These are phyloP conservation scores for Stentor roeselii DNA, from an alignment of 73 alveolate species.

Conservation along the genomic window DNA sequence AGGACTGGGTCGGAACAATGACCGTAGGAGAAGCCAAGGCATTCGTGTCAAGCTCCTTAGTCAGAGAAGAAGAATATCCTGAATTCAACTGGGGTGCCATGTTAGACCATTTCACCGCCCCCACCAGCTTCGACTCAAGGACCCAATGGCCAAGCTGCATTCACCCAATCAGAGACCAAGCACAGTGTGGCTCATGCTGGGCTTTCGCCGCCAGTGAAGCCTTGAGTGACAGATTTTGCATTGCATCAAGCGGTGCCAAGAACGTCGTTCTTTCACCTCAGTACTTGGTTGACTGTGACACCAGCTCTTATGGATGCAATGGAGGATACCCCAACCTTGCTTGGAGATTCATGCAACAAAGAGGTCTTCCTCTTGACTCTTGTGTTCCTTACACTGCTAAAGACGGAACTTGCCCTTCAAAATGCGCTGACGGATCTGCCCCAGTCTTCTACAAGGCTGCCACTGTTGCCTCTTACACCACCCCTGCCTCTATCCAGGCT, in stretches of 20 bases:
- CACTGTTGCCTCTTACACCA: background rate
- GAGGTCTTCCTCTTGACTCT: slow-evolving; percentile 30
- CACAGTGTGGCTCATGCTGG: slow-evolving; percentile 97
- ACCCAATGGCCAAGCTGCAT: slow-evolving; percentile 17
- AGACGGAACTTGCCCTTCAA: slow-evolving; percentile 23
- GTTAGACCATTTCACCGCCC: slow-evolving; percentile 11
- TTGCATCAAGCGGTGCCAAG: slow-evolving; percentile 46
- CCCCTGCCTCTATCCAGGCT: slow-evolving; percentile 47
- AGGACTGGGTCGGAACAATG: slow-evolving; percentile 19
- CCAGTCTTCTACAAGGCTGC: background rate
- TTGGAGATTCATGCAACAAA: background rate
- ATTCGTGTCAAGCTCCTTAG: background rate
- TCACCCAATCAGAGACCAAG: slow-evolving; percentile 27
- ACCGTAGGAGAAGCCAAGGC: background rate
- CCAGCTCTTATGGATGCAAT: slow-evolving; percentile 67
- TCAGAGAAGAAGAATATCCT: background rate
- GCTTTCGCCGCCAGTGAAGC: slow-evolving; percentile 96
- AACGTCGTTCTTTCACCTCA: slow-evolving; percentile 71
- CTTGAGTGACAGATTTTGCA: slow-evolving; percentile 92
- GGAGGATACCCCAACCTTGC: slow-evolving; percentile 56
- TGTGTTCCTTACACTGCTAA: slow-evolving; percentile 39
- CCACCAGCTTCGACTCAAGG: slow-evolving; percentile 14
- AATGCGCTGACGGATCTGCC: background rate
- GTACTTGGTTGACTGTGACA: slow-evolving; percentile 65
- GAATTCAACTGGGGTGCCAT: slow-evolving; percentile 23